Percentiles rank a stretch among this genome's conserved stretches.
Conservation (phyloP, 2,329 filamentous ascomycete genomes). For the Xylaria sp. region DNA sequence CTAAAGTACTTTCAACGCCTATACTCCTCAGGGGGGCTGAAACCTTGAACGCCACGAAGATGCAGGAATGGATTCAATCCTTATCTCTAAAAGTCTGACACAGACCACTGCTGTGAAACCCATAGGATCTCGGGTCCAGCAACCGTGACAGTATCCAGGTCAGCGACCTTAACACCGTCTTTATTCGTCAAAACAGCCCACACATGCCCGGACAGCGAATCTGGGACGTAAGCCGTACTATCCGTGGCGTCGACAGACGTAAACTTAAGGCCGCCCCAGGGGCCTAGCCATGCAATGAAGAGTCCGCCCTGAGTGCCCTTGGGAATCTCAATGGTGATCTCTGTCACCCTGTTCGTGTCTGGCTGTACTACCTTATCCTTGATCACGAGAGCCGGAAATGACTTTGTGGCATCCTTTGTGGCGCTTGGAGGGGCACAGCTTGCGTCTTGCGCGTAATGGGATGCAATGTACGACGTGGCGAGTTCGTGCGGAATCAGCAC, state of each 20-base stretch:
- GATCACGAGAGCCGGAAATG: slow-evolving; percentile 44
- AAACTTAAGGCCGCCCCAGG: slow-evolving; percentile 51
- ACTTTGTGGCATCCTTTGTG: slow-evolving; percentile 20
- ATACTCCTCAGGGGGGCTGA: not conserved
- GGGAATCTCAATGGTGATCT: slow-evolving; percentile 43
- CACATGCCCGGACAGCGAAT: slow-evolving; percentile 50
- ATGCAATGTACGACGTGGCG: slow-evolving; percentile 49
- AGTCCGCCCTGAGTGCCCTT: slow-evolving; percentile 35
- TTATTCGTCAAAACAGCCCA: slow-evolving; percentile 50
- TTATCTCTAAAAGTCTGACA: slow-evolving; percentile 12
- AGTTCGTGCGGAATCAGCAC: slow-evolving; percentile 48
- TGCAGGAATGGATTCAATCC: not conserved
- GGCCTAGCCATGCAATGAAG: slow-evolving; percentile 52
- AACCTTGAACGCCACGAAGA: slow-evolving; percentile 5
- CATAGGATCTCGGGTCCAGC: slow-evolving; percentile 53
- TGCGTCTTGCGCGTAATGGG: slow-evolving; percentile 46
- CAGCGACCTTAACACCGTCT: slow-evolving; percentile 37
- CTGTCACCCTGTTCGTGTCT: slow-evolving; percentile 36
- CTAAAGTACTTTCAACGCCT: slow-evolving; percentile 17
- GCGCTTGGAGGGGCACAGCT: slow-evolving; percentile 38
- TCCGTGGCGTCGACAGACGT: slow-evolving; percentile 41
- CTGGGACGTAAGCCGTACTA: slow-evolving; percentile 46
- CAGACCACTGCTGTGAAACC: slow-evolving; percentile 44
- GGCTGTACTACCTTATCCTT: slow-evolving; percentile 30
- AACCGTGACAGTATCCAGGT: slow-evolving; percentile 43